A percentile compares a stretch with the other conserved stretches of the same genome.
phyloP scores from a whole-genome alignment of 2,329 filamentous ascomycete species.

The Sclerotinia nivalis region DNA sequence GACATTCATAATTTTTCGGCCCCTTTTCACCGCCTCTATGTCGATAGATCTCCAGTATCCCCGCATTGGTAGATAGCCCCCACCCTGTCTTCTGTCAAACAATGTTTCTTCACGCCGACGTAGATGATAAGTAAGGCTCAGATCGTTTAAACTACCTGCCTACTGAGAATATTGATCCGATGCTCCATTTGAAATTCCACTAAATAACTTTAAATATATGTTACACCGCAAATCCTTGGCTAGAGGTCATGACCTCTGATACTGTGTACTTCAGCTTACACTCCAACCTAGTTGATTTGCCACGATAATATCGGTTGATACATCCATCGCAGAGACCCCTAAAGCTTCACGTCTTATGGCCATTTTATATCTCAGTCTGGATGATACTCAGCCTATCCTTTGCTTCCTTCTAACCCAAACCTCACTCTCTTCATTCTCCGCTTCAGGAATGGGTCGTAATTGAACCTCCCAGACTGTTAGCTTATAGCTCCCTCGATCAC shows the following conservation, averaged over 20 bases:
- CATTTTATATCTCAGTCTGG: slow-evolving; percentile 24
- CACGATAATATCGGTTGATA: neutral
- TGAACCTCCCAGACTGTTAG: slow-evolving; percentile 66
- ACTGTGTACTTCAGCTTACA: neutral
- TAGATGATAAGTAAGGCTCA: neutral
- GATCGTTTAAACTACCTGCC: neutral
- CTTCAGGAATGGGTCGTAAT: slow-evolving; percentile 43
- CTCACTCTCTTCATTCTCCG: slow-evolving; percentile 25
- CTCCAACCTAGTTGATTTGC: neutral
- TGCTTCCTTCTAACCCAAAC: slow-evolving; percentile 33
- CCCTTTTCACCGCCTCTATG: neutral
- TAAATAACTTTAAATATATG: neutral
- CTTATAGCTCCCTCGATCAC: slow-evolving; percentile 62
- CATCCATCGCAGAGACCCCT: neutral
- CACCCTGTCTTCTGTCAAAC: neutral
- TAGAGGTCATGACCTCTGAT: too few relatives aligned
- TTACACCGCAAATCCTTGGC: too few relatives aligned
- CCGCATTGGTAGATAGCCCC: neutral
- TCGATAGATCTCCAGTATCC: neutral
- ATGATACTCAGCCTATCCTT: slow-evolving; percentile 28
- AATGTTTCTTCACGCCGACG: neutral
- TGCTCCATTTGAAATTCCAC: neutral
- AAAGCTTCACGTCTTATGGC: neutral
- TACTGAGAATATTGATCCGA: neutral
- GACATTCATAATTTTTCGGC: slow-evolving; percentile 3